A percentile compares a stretch with the other conserved stretches of the same genome.
These are phyloP conservation scores for Aspergillus haitiensis DNA, from an alignment of 495 filamentous ascomycete species.

Conservation along the genomic window DNA sequence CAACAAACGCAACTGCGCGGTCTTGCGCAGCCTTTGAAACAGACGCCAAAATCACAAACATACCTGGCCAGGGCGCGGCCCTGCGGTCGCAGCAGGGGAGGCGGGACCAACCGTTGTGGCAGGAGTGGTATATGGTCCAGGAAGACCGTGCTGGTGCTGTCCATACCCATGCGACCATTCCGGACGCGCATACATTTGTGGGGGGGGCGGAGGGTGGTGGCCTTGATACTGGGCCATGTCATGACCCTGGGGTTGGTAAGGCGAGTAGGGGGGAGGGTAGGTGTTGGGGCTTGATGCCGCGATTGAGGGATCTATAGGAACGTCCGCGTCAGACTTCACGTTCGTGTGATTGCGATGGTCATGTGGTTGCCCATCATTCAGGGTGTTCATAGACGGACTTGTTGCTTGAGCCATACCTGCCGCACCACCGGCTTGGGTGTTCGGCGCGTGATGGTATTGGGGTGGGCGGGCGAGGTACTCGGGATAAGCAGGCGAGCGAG, in stretches of 20 bases:
- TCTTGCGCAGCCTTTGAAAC: constrained; percentile 35
- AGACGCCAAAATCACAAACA: constrained; percentile 50
- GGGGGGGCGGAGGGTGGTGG: constrained; percentile 55
- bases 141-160: constrained; percentile 62
- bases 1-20: constrained; percentile 31
- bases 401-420: constrained; percentile 96
- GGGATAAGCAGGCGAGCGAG: constrained; percentile 76
- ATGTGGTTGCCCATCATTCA: constrained; percentile 71
- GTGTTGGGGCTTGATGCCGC: constrained; percentile 81
- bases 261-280: constrained; percentile 81
- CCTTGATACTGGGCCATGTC: constrained; percentile 74
- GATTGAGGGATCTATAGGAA: constrained; percentile 99
- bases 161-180: constrained; percentile 80
- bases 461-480: constrained; percentile 67
- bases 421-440: constrained; percentile 70
- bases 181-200: constrained; percentile 73
- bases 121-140: constrained; percentile 60
- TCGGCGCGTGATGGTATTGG: constrained; percentile 67
- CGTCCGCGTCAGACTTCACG: constrained; percentile 89
- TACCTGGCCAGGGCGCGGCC: constrained; percentile 71
- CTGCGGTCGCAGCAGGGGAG: constrained; percentile 59
- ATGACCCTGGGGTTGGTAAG: constrained; percentile 77
- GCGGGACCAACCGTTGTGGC: constrained; percentile 59
- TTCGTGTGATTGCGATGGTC: constrained; percentile 62
- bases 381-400: constrained; percentile 89